Evolutionary conservation across 2,329 filamentous ascomycete genomes (phyloP).

Genomic region (Colletotrichum salicis): DNA sequence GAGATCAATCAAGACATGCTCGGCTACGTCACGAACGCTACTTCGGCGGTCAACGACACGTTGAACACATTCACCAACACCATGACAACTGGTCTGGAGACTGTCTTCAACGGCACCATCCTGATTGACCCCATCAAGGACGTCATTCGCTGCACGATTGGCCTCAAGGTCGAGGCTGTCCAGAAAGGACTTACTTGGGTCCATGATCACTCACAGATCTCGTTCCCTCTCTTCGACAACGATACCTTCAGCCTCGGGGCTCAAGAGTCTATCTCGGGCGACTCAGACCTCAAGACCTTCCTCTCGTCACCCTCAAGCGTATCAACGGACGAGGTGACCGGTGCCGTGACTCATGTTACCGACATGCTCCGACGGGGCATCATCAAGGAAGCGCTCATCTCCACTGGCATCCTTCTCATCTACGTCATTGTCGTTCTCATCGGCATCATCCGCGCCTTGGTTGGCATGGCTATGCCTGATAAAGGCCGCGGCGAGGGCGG

Average conservation of each 20-base stretch:
- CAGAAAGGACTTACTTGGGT: conserved; percentile 95
- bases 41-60: conserved; percentile 83
- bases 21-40: conserved; percentile 87
- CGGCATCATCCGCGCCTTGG: conserved; percentile 74
- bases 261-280: conserved; percentile 66
- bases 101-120: conserved; percentile 83
- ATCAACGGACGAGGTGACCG: conserved; percentile 84
- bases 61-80: conserved; percentile 83
- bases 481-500: conserved; percentile 72
- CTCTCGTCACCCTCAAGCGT: conserved; percentile 79
- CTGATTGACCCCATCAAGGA: conserved; percentile 82
- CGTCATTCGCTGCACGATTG: conserved; percentile 87
- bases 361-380: conserved; percentile 75
- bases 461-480: conserved; percentile 68
- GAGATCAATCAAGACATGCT: conserved; percentile 88
- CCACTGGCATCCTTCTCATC: conserved; percentile 76
- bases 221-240: conserved; percentile 80
- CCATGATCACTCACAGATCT: conserved; percentile 83
- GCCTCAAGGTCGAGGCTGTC: conserved; percentile 84
- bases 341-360: conserved; percentile 77
- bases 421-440: conserved; percentile 83
- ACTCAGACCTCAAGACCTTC: conserved; percentile 73
- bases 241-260: conserved; percentile 88
- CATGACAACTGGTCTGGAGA: conserved; percentile 78
- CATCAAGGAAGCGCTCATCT: conserved; percentile 82